phyloP scores from a whole-genome alignment of 805 yeast genomes.

The Lipomyces sp. region DNA sequence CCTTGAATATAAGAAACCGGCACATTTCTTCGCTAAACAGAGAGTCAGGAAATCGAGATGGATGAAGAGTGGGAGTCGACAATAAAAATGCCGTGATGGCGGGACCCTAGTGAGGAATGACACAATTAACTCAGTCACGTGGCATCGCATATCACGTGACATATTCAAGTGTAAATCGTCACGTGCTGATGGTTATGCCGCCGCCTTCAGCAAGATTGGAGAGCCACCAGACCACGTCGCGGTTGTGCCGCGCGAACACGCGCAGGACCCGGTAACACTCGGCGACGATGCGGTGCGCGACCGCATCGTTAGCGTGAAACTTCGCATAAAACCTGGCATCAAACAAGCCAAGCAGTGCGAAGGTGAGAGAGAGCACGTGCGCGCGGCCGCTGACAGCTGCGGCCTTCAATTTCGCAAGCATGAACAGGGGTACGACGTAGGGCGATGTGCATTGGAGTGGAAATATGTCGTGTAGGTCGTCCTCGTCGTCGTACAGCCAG shows the following conservation, averaged over 20 bases:
- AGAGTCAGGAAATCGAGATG: too few relatives aligned
- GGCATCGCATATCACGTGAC: too few relatives aligned
- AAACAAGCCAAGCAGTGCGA: conserved; percentile 88
- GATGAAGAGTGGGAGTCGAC: too few relatives aligned
- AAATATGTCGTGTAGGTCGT: conserved; percentile 75
- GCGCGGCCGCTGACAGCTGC: conserved; percentile 81
- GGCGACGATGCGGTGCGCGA: conserved; percentile 79
- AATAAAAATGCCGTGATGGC: too few relatives aligned
- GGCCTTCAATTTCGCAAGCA: conserved; percentile 17
- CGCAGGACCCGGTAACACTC: conserved; percentile 17
- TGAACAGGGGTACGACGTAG: conserved; percentile 45
- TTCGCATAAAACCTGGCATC: conserved; percentile 76
- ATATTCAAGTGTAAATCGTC: too few relatives aligned
- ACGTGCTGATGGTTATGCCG: too few relatives aligned
- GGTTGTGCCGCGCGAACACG: conserved; percentile 5
- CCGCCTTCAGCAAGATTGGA: conserved; percentile 14
- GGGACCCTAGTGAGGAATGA: too few relatives aligned
- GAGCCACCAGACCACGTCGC: conserved; percentile 19
- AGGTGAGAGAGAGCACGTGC: conserved; percentile 66
- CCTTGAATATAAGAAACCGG: conserved; percentile 82
- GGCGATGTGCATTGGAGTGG: conserved; percentile 84
- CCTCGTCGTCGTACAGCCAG: conserved; percentile 59
- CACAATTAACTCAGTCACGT: too few relatives aligned
- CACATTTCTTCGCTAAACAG: conserved; percentile 55
- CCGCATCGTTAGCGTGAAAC: conserved; percentile 77